These are phyloP conservation scores for Rhodocollybia butyracea DNA, from an alignment of 768 basidiomycete species.

Conservation along the genomic window DNA sequence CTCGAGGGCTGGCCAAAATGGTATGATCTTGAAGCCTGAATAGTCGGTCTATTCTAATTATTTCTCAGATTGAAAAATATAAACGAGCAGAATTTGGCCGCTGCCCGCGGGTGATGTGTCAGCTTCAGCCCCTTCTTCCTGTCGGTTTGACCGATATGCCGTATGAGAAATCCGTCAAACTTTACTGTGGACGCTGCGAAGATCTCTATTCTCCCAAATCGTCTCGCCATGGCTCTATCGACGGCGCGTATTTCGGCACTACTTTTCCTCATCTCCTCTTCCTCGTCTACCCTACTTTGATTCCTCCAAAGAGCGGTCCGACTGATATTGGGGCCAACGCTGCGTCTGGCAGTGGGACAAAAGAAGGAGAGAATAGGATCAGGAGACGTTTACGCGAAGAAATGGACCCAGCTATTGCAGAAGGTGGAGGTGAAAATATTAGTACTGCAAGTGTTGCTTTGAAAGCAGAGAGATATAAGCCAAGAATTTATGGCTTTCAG, in stretches of 20 bases:
- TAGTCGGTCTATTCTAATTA: neutral
- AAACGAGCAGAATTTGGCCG: conserved; percentile 98
- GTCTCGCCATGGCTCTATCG: conserved; percentile 94
- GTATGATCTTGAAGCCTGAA: conserved; percentile 33
- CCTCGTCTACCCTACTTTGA: conserved; percentile 93
- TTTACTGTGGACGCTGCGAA: conserved; percentile 97
- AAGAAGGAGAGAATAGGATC: conserved; percentile 27
- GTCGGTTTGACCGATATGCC: conserved; percentile 97
- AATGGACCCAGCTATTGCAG: conserved; percentile 50
- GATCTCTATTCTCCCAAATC: conserved; percentile 98
- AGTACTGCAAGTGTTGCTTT: conserved; percentile 81
- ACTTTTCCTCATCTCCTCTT: conserved; percentile 97
- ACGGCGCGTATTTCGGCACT: conserved; percentile 98
- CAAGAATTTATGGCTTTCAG: conserved; percentile 96
- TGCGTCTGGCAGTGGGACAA: neutral
- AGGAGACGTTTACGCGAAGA: conserved; percentile 45
- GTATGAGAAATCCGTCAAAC: conserved; percentile 98
- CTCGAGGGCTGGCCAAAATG: conserved; percentile 93
- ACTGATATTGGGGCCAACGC: conserved; percentile 20
- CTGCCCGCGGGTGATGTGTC: conserved; percentile 96
- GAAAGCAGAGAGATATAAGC: conserved; percentile 90
- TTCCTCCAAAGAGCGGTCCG: conserved; percentile 74
- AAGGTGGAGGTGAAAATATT: conserved; percentile 60
- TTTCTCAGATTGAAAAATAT: conserved; percentile 85
- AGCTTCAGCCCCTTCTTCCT: conserved; percentile 91